A percentile compares a stretch with the other conserved stretches of the same genome.
Evolutionary conservation across 768 basidiomycete species (phyloP).

Genomic region (Macrolepiota albuminosa): DNA sequence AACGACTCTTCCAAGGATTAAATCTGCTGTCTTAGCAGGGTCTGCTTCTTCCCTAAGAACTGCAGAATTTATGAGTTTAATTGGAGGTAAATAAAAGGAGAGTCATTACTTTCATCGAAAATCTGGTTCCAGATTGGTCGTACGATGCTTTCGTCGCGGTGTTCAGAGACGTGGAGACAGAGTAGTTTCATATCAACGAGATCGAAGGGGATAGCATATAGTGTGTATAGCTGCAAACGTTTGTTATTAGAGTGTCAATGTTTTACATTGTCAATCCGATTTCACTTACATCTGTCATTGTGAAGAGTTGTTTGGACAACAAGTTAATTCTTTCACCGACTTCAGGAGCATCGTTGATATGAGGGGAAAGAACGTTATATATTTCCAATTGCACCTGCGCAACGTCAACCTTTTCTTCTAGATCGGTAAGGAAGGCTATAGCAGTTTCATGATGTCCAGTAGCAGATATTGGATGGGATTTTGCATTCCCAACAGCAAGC

Average conservation of each 20-base stretch:
- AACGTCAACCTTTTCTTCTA: conserved; percentile 96
- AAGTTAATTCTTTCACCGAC: conserved; percentile 58
- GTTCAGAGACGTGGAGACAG: conserved; percentile 91
- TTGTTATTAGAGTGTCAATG: conserved; percentile 5
- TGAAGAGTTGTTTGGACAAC: conserved; percentile 61
- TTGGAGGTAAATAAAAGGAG: not conserved
- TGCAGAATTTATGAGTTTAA: conserved; percentile 19
- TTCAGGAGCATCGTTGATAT: conserved; percentile 54
- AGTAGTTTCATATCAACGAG: conserved; percentile 80
- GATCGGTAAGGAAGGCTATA: conserved; percentile 90
- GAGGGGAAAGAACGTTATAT: conserved; percentile 60
- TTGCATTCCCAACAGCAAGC: conserved; percentile 92
- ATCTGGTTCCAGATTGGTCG: conserved; percentile 87
- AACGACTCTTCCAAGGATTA: conserved; percentile 58
- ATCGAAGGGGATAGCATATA: conserved; percentile 84
- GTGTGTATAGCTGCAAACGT: conserved; percentile 68
- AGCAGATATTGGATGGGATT: conserved; percentile 83
- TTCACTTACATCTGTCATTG: conserved; percentile 73
- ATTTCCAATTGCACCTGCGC: conserved; percentile 96
- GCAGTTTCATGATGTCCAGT: conserved; percentile 80
- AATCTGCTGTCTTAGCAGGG: conserved; percentile 49
- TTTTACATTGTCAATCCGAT: not conserved
- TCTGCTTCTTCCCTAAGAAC: conserved; percentile 57
- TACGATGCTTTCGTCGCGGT: conserved; percentile 78
- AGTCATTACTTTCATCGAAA: conserved; percentile 64